phyloP scores from a whole-genome alignment of 768 basidiomycete species.

The Boletus insuetus region DNA sequence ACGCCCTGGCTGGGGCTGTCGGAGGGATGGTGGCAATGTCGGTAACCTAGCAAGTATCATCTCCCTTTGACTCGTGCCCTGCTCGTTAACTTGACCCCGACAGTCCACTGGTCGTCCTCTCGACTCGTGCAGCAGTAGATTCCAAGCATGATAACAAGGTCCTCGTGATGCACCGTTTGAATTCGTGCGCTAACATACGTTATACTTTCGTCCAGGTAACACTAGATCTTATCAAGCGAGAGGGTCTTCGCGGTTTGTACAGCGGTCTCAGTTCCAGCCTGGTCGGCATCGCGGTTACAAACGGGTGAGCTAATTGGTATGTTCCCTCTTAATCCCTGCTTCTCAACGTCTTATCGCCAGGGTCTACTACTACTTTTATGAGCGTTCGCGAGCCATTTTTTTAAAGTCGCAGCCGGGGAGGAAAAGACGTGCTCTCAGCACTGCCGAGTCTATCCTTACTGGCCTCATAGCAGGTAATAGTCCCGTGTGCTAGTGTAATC shows the following conservation, averaged over 20 bases:
- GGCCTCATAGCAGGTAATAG: conserved; percentile 78
- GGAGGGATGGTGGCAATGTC: conserved; percentile 92
- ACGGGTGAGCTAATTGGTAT: conserved; percentile 55
- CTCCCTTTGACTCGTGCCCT: not conserved
- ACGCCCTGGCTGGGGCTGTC: conserved; percentile 84
- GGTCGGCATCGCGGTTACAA: conserved; percentile 89
- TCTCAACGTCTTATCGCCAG: conserved; percentile 35
- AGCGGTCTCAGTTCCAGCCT: conserved; percentile 83
- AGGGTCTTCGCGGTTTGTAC: conserved; percentile 84
- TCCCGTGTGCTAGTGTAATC: not conserved
- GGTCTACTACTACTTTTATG: conserved; percentile 93
- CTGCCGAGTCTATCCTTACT: conserved; percentile 86
- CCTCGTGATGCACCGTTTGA: not conserved
- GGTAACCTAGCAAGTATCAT: conserved; percentile 68
- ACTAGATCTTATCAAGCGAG: conserved; percentile 74
- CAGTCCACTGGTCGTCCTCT: conserved; percentile 89
- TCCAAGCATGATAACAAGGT: conserved; percentile 79
- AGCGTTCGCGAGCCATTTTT: conserved; percentile 59
- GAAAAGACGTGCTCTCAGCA: conserved; percentile 61
- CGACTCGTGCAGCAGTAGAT: conserved; percentile 90
- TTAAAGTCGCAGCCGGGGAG: conserved; percentile 52
- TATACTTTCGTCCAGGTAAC: conserved; percentile 68
- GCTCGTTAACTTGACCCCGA: conserved; percentile 4
- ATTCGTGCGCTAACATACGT: not conserved
- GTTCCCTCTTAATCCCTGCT: not conserved